Conservation (phyloP, 352 stramenopile genomes). For the Pythium utonaiense region DNA sequence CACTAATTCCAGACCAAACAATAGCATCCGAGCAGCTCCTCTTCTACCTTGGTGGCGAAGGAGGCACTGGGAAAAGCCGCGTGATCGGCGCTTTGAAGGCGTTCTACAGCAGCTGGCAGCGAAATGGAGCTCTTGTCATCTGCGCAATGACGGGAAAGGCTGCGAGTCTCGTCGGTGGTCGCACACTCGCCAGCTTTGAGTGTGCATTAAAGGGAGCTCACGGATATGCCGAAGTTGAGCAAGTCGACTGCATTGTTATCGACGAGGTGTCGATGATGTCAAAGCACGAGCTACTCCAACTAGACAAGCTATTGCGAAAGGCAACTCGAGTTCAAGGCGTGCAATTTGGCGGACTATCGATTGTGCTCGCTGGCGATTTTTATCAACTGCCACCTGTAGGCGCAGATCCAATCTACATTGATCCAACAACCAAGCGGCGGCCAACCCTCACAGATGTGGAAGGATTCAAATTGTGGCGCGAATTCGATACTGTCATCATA, state of each 20-base stretch:
- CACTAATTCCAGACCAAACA: too few species aligned
- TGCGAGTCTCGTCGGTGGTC: slow-evolving; percentile 13
- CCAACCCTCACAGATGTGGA: not conserved
- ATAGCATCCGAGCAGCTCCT: not conserved
- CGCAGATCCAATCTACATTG: too few species aligned
- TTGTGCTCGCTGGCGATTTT: too few species aligned
- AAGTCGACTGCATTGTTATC: slow-evolving; percentile 19
- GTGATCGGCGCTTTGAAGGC: slow-evolving; percentile 10
- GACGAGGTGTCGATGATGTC: slow-evolving; percentile 27
- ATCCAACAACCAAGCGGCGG: not conserved
- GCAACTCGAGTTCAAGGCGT: not conserved
- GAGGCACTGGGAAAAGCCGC: slow-evolving; percentile 7
- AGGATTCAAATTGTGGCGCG: slow-evolving; percentile 5
- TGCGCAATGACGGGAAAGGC: slow-evolving; percentile 16
- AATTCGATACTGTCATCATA: slow-evolving; percentile 13
- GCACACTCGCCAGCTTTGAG: slow-evolving; percentile 11
- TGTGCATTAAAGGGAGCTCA: not conserved
- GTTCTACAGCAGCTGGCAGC: not conserved
- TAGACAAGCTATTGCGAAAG: not conserved
- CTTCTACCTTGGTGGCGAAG: slow-evolving; percentile 10
- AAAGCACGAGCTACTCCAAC: slow-evolving; percentile 6
- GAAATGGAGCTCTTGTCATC: not conserved
- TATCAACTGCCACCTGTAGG: too few species aligned
- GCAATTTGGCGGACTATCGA: too few species aligned
- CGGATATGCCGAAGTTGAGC: slow-evolving; percentile 3